Percentiles rank a stretch among this genome's conserved stretches.
These are phyloP conservation scores for Gaultheria prostrata DNA, from an alignment of 148 eudicot genomes.

Conservation along the genomic window DNA sequence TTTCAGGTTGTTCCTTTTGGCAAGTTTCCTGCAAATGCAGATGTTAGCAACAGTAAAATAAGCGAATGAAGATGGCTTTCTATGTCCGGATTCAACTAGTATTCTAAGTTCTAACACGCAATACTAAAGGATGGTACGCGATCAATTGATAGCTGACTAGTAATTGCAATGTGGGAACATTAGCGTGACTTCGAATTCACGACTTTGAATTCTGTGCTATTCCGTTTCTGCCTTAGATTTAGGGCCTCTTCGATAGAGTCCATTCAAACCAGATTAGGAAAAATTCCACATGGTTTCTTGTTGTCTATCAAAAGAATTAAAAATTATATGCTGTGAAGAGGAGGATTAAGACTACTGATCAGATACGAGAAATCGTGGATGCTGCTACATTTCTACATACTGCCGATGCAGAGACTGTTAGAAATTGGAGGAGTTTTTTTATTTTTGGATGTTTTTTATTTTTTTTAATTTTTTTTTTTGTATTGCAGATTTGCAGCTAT, in stretches of 20 bases:
- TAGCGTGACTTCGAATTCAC: not conserved
- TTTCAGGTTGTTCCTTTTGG: conserved; percentile 37
- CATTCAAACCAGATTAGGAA: too few species aligned
- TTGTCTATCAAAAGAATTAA: too few species aligned
- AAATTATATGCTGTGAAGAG: not conserved
- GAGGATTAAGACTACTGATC: not conserved
- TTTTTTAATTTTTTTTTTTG: not conserved
- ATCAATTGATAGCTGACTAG: not conserved
- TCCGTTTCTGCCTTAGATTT: too few species aligned
- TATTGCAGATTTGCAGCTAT: not conserved
- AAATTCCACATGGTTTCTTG: too few species aligned
- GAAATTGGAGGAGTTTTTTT: not conserved
- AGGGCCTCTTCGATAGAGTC: too few species aligned
- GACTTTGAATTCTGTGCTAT: too few species aligned
- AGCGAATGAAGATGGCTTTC: not conserved
- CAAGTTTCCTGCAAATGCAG: conserved; percentile 11
- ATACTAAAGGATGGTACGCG: not conserved
- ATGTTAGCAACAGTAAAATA: not conserved
- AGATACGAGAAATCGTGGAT: not conserved
- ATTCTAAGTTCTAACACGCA: not conserved
- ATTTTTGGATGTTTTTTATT: too few species aligned
- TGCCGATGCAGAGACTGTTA: not conserved
- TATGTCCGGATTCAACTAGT: not conserved
- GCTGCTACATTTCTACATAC: not conserved
- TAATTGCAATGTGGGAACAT: not conserved